phyloP scores from a whole-genome alignment of 192 early-diverging fungal species.

The Linnemannia hyalina region DNA sequence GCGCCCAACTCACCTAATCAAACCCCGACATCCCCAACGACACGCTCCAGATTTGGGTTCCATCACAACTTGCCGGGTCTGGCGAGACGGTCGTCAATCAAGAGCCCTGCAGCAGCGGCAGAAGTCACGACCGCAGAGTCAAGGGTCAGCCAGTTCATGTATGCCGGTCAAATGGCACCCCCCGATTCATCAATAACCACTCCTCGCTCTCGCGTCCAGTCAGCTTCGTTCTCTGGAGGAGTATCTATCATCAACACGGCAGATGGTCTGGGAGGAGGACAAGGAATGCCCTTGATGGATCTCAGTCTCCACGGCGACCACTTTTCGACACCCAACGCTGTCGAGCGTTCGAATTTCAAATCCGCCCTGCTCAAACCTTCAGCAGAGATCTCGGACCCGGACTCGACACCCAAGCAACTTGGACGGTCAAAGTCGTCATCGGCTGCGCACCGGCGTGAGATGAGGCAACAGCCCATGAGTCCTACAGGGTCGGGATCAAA shows the following conservation, averaged over 20 bases:
- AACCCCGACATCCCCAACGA: constrained; percentile 6
- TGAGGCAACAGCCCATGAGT: background rate
- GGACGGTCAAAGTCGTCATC: constrained; percentile 26
- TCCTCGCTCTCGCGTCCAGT: background rate
- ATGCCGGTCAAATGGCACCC: constrained; percentile 6
- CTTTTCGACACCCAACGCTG: constrained; percentile 17
- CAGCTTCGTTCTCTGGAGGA: background rate
- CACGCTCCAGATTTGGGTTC: background rate
- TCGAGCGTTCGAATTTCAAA: constrained; percentile 14
- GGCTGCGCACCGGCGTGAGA: background rate
- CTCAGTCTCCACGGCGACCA: background rate
- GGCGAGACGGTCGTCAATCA: constrained; percentile 35
- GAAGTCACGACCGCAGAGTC: constrained; percentile 39
- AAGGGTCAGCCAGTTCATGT: constrained; percentile 42
- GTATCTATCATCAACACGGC: background rate
- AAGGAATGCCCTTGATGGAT: background rate
- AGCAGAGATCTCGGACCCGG: background rate
- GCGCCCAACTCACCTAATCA: constrained; percentile 26
- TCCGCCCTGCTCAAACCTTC: background rate
- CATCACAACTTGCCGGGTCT: constrained; percentile 35
- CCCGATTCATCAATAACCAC: background rate
- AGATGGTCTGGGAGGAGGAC: background rate
- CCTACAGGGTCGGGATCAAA: background rate
- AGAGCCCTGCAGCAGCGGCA: constrained; percentile 34
- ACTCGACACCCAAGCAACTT: constrained; percentile 4